phyloP scores from a whole-genome alignment of 371 early-diverging fungal species.

The Funneliformis caledonium region DNA sequence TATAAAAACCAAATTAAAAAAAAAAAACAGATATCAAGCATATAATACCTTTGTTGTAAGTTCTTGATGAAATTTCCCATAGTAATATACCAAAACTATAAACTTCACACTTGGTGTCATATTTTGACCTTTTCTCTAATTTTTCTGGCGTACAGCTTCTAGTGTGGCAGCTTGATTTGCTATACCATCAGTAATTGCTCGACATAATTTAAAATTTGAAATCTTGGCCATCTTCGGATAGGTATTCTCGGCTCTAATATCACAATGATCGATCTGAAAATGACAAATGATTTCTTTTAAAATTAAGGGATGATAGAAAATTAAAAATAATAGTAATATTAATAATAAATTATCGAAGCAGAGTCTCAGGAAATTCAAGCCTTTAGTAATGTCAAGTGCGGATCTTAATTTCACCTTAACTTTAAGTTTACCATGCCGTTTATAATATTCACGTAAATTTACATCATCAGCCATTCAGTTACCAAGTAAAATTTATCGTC shows the following conservation, averaged over 20 bases:
- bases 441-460: constrained; percentile 9
- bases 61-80: constrained; percentile 31
- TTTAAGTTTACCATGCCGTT: neutral
- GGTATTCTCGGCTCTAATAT: constrained; percentile 30
- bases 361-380: constrained; percentile 15
- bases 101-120: neutral
- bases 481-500: neutral
- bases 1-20: no score
- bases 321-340: neutral
- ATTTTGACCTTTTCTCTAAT: neutral
- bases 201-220: constrained; percentile 2
- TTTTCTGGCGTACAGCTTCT: constrained; percentile 19
- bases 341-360: neutral
- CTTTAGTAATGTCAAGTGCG: constrained; percentile 20
- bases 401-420: neutral
- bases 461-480: constrained; percentile 24
- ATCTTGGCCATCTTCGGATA: neutral
- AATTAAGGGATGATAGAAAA: no score
- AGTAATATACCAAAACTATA: constrained; percentile 31
- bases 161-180: neutral
- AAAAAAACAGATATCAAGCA: neutral
- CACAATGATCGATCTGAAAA: constrained; percentile 11
- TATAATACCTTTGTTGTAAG: constrained; percentile 1
- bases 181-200: neutral
- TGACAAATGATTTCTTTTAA: no score